Evolutionary conservation across 805 yeast species (phyloP), one percentile per base, ranked within the genome.

Genomic region (Metschnikowia lachancei): DNA sequence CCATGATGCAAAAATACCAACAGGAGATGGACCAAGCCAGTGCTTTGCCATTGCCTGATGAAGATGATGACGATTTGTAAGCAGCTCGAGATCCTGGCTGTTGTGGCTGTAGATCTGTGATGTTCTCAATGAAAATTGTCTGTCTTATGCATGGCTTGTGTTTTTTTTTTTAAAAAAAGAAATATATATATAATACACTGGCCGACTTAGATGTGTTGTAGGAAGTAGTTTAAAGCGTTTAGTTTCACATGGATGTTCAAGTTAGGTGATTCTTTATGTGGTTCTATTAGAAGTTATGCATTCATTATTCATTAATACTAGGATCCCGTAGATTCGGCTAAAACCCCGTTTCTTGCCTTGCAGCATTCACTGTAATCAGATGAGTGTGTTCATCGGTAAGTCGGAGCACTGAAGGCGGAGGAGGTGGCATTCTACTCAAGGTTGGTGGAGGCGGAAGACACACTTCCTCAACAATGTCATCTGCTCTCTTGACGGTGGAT

Each of bases 1-100:
- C 85, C 65, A 82, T 94, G 77, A 89, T 94, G 97, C 86, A 83
- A 78, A 91, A 92, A 78, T 94, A 94, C 81, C 97, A 94, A 82
- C 95, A 90, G 70, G 99, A 94, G 80, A 92, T 94, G 95, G 97
- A 89, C 72, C 95, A 87, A 77, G 99, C 99, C 65, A 89, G 98
- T 62, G 96, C 97, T 60, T 81, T 94, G 82, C 99, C 99, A 73
- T 85, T 94, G 74, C 99, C 99, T 60, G 99, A 94, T 78, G 99
- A 94, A 80, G 99, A 94, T 72, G 99, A 94, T 68, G 97, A 97
- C 67, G 99, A 94, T 76, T 87, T 94, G 77, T 94, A 89, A 78
- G 57, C 48, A 29, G 22, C 17, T 30, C 19, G 13, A n/a, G 39
- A 36, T 18, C 18, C 11, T 10, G 16, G 13, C 38, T 30, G 36